Percentiles rank a stretch among this genome's conserved stretches.
Conservation (phyloP, 768 basidiomycete species). For the Agrocybe praecox region DNA sequence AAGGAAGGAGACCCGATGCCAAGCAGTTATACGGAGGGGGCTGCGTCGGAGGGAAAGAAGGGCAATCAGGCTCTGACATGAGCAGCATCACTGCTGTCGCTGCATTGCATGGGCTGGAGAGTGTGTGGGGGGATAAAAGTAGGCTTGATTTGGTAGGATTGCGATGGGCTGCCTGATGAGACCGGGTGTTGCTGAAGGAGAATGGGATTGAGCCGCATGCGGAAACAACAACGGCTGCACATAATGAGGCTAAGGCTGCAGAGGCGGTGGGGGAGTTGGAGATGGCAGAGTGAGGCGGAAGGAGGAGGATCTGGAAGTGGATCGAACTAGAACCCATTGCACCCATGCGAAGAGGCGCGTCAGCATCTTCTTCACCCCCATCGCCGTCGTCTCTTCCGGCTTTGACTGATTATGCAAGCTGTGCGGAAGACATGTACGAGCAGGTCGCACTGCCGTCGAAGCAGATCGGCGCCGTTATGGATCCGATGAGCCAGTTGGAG, state of each 20-base stretch:
- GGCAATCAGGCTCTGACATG: slow-evolving; percentile 51
- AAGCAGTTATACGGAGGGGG: no score
- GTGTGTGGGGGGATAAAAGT: slow-evolving; percentile 77
- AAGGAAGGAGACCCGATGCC: no score
- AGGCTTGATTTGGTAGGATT: slow-evolving; percentile 32
- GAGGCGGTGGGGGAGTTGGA: slow-evolving; percentile 33
- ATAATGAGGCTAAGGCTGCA: neutral
- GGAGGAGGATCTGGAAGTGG: slow-evolving; percentile 36
- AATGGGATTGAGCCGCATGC: neutral
- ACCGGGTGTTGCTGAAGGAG: no score
- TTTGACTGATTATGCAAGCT: neutral
- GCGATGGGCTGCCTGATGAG: slow-evolving; percentile 12
- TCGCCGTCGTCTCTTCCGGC: neutral
- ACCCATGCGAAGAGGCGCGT: slow-evolving; percentile 28
- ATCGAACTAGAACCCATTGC: slow-evolving; percentile 72
- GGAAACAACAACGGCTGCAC: no score
- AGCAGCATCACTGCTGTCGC: slow-evolving; percentile 73
- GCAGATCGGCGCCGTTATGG: slow-evolving; percentile 77
- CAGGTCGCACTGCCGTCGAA: slow-evolving; percentile 66
- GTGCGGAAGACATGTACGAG: slow-evolving; percentile 45
- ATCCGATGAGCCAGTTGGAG: slow-evolving; percentile 72
- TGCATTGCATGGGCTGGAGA: slow-evolving; percentile 68
- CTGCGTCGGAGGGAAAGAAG: no score
- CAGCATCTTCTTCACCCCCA: no score
- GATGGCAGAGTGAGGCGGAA: slow-evolving; percentile 41